Percentiles rank a stretch among this genome's conserved stretches.
Evolutionary conservation across 768 basidiomycete species (phyloP).

Genomic region (Boletus fagicola): DNA sequence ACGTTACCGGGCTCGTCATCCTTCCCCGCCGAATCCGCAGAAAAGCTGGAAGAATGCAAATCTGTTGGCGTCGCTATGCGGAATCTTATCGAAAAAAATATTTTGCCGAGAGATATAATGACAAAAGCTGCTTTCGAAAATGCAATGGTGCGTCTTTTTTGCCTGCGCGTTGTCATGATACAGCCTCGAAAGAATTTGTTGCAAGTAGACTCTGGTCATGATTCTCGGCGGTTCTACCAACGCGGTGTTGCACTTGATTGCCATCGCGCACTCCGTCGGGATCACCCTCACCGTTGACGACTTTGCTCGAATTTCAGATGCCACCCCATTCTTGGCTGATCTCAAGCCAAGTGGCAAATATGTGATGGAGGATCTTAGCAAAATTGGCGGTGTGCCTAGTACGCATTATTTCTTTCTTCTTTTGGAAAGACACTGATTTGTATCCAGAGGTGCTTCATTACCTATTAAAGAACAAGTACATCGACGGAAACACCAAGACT

Average conservation of each 20-base stretch:
- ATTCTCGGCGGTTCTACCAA: conserved; percentile 97
- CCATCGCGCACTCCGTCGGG: conserved; percentile 94
- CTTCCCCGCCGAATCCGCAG: conserved; percentile 88
- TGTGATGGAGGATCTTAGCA: conserved; percentile 97
- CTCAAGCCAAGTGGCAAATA: conserved; percentile 97
- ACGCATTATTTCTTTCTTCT: conserved; percentile 30
- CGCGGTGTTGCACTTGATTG: conserved; percentile 94
- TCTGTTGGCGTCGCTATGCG: conserved; percentile 80
- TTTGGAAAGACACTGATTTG: neutral
- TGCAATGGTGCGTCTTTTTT: conserved; percentile 68
- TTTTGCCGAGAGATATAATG: conserved; percentile 95
- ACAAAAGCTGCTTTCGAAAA: conserved; percentile 96
- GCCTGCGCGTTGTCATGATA: conserved; percentile 8
- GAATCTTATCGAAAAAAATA: conserved; percentile 85
- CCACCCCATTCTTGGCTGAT: conserved; percentile 91
- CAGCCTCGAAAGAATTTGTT: conserved; percentile 5
- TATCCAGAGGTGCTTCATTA: conserved; percentile 76
- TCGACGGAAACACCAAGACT: conserved; percentile 89
- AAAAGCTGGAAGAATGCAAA: conserved; percentile 84
- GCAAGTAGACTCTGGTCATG: conserved; percentile 83
- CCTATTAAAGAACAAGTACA: conserved; percentile 80
- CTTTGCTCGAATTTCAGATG: conserved; percentile 91
- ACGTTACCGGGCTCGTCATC: conserved; percentile 95
- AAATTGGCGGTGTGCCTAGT: conserved; percentile 96
- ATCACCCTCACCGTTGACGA: conserved; percentile 87